Base-by-base conservation (phyloP, 2,329 filamentous ascomycete genomes). In the Grosmannia huntii region DNA sequence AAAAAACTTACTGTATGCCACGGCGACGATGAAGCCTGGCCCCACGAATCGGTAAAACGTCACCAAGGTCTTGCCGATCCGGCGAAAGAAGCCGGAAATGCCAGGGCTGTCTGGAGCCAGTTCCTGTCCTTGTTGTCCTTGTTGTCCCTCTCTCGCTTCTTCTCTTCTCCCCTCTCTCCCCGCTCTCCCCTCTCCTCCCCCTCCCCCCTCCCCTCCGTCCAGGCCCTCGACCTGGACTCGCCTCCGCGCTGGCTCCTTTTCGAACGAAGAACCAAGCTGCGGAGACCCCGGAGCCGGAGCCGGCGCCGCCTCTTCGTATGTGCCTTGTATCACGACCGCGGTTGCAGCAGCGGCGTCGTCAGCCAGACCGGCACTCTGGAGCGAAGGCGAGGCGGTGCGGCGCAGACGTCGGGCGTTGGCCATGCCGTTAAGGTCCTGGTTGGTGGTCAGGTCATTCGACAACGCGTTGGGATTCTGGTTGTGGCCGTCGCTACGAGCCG, bases 21-120 rank as follows among this genome's bases (percentile, higher is more conserved):
- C 79, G 5, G 79, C 73, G 41, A 82, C 74, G 70, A 88, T 81
- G 66, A 87, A 86, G 1, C 85, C 85, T 11, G 85, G 84, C 0
- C 85, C 85, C 54, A 87, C 70, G 16, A 65, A 65, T 9, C 55
- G 53, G 33, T 33, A 57, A 68, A 87, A 84, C 19, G 61, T 62
- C 62, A 72, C 75, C 50, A 72, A 67, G 65, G 81, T 81, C 46
- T 77, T 31, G 38, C 53, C 21, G 38, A 25, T 3, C 7, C 41
- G 82, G 25, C 19, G 69, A 61, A 19, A 68, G 57, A 53, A 51
- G 36, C 4, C 36, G 58, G 23, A 57, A 12, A 49, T 16, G 19
- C 33, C 19, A 31, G 25, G 6, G 28, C 7, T 16, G 16, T 54
- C 36, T 27, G 21, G 53, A 33, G 14, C 6, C 36, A 33, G 46